Evolutionary conservation across 805 yeast species (phyloP), one percentile per base, ranked within the genome.

Genomic region (Sungouiozyma intestinalis): DNA sequence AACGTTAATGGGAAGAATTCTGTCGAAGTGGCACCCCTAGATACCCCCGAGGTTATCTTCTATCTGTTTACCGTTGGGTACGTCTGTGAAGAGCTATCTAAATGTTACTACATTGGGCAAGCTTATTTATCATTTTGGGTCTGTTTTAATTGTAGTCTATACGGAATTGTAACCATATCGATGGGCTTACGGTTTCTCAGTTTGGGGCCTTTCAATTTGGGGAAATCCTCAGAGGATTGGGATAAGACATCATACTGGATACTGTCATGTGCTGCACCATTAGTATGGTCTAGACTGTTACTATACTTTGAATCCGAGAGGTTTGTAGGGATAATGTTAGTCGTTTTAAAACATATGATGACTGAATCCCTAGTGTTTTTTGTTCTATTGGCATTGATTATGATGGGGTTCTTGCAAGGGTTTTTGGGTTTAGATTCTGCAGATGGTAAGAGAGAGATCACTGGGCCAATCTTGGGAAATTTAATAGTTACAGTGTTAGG

Each of bases 261-360:
- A 2, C 62, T 86, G 38, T 79, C 94, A 0, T 72, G 87, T 53
- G 87, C 84, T 13, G 82, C 95, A 4, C 95, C 95, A 2, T 68
- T 86, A 49, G 79, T 86, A 74, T 86, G 95, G 94, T 73, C 83
- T 2, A 70, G 96, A 39, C 65, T 86, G 39, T 64, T 86, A 43
- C 68, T 86, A 32, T 85, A 71, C 61, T 69, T 85, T 51, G 96
- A 86, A 57, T 81, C 88, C 9, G 77, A 79, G 49, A 73, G 74
- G 51, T 85, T 86, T 60, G 84, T 85, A 39, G 96, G 96, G 34
- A 85, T 87, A 2, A 82, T 86, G 86, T 73, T 86, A 48, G 90
- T 86, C 21, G 90, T 86, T 3, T 65, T 84, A 39, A 84, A 84
- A 54, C 80, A 79, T 44, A 81, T 86, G 85, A 80, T 86, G 85